phyloP scores from a whole-genome alignment of 768 basidiomycete genomes.

The Rhizopogon vesiculosus region DNA sequence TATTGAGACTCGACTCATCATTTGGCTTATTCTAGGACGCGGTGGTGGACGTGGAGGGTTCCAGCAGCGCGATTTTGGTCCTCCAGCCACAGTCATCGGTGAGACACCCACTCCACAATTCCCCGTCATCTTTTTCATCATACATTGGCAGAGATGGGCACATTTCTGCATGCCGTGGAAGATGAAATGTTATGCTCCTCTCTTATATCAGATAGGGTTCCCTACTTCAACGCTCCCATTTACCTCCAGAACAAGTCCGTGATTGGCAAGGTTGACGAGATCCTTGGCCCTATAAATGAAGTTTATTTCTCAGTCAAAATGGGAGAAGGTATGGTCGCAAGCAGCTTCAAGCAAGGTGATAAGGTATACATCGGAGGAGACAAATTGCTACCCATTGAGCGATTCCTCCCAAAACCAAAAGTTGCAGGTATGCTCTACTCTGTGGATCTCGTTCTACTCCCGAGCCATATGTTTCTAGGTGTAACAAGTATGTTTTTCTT shows the following conservation, averaged over 20 bases:
- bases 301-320: conserved; percentile 98
- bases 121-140: conserved; percentile 6
- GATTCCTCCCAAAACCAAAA: conserved; percentile 97
- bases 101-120: conserved; percentile 11
- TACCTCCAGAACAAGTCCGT: conserved; percentile 94
- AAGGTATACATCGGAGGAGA: conserved; percentile 98
- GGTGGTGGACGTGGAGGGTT: conserved; percentile 70
- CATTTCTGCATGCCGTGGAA: conserved; percentile 93
- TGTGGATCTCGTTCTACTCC: conserved; percentile 3
- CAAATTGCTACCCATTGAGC: conserved; percentile 92
- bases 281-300: conserved; percentile 98
- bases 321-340: conserved; percentile 92
- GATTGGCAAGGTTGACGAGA: conserved; percentile 98
- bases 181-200: conserved; percentile 97
- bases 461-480: conserved; percentile 21
- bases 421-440: conserved; percentile 51
- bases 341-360: conserved; percentile 95
- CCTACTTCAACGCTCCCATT: conserved; percentile 98
- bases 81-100: conserved; percentile 80
- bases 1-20: background rate
- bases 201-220: conserved; percentile 82
- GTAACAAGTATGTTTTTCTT: conserved; percentile 6
- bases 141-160: conserved; percentile 71
- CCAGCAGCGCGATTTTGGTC: conserved; percentile 67
- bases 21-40: conserved; percentile 32